These are phyloP conservation scores for Coleophoma cylindrospora DNA, from an alignment of 2,329 filamentous ascomycete species.

Conservation along the genomic window DNA sequence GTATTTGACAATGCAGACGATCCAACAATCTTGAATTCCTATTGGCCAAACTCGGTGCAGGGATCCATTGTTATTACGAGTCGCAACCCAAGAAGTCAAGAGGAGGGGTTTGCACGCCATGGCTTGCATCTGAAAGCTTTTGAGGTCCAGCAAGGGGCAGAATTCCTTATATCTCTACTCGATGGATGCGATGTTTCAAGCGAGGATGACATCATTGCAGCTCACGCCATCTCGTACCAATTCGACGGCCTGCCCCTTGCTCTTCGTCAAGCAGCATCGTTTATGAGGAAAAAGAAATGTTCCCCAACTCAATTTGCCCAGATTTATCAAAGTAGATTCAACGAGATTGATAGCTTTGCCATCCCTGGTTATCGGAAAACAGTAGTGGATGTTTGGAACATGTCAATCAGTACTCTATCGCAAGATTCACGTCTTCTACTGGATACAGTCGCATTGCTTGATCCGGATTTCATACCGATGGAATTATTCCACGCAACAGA, in stretches of 20 bases:
- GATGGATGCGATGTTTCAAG: not conserved
- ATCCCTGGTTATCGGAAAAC: too few relatives aligned
- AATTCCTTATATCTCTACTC: not conserved
- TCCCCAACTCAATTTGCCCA: not conserved
- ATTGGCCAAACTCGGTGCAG: not conserved
- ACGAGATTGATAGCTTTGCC: not conserved
- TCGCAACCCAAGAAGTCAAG: not conserved
- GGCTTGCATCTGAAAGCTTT: not conserved
- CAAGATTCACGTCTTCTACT: not conserved
- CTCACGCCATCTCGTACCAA: not conserved
- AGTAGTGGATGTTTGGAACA: too few relatives aligned
- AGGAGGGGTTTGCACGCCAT: not conserved
- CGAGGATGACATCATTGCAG: not conserved
- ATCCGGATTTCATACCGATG: not conserved
- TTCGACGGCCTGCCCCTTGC: not conserved
- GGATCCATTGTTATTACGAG: not conserved
- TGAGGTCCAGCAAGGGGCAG: not conserved
- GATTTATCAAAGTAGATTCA: not conserved
- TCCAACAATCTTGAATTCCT: not conserved
- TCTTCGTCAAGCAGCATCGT: not conserved
- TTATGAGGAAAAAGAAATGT: not conserved
- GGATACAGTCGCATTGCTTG: not conserved
- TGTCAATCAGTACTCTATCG: too few relatives aligned
- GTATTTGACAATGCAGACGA: not conserved
- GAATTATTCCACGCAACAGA: not conserved